A percentile compares a stretch with the other conserved stretches of the same genome.
Evolutionary conservation across 129 eudicot genomes (phyloP).

Genomic region (Apium graveolens): DNA sequence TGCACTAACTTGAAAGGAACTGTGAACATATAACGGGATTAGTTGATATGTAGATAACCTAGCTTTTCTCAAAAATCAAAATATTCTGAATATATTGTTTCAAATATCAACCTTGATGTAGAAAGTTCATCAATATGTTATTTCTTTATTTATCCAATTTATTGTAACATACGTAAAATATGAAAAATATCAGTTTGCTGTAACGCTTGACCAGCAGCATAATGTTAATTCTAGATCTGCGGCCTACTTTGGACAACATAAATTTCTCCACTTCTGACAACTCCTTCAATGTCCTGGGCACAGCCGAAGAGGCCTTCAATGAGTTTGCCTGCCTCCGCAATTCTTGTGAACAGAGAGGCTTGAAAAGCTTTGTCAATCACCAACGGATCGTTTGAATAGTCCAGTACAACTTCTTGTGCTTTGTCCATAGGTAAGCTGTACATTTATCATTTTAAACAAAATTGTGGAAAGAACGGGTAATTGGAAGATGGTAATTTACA

Average conservation of each 20-base stretch:
- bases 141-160: background rate
- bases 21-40: too few relatives aligned
- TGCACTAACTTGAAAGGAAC: too few relatives aligned
- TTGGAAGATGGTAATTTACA: background rate
- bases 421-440: slow-evolving; percentile 31
- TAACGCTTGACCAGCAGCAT: background rate
- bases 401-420: slow-evolving; percentile 39
- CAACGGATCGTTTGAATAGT: slow-evolving; percentile 37
- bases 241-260: slow-evolving; percentile 39
- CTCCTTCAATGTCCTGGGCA: slow-evolving; percentile 45
- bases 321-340: slow-evolving; percentile 37
- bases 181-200: background rate
- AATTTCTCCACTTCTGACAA: slow-evolving; percentile 35
- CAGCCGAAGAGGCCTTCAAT: slow-evolving; percentile 36
- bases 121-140: background rate
- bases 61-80: too few relatives aligned
- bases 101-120: background rate
- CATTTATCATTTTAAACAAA: background rate
- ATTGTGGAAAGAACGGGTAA: background rate
- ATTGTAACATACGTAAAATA: background rate
- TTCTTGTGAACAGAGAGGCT: slow-evolving; percentile 25
- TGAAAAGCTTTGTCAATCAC: slow-evolving; percentile 29
- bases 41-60: too few relatives aligned
- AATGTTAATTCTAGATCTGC: slow-evolving; percentile 8
- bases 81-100: too few relatives aligned